Percentiles rank a stretch among this genome's conserved stretches.
phyloP scores from a whole-genome alignment of 2,329 filamentous ascomycete genomes.

The Exophiala bonariae region DNA sequence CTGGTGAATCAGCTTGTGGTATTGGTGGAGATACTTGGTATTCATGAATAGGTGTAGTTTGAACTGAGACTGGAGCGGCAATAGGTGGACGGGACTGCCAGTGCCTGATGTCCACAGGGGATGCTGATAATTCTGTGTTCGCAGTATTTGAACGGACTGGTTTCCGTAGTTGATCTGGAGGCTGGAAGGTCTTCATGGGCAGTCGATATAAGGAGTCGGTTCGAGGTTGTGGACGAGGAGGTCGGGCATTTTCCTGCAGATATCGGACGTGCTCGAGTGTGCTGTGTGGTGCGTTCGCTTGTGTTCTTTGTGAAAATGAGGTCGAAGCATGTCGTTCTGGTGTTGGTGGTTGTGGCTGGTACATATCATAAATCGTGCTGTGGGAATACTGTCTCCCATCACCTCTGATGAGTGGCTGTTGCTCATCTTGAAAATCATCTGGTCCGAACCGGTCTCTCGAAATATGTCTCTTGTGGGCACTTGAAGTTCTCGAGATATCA shows the following conservation, averaged over 20 bases:
- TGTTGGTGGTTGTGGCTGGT: constrained; percentile 8
- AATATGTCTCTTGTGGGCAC: constrained; percentile 9
- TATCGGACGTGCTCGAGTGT: constrained; percentile 16
- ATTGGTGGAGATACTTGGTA: too few species aligned
- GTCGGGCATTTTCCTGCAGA: constrained; percentile 19
- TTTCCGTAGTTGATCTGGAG: too few species aligned
- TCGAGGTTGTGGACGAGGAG: constrained; percentile 10
- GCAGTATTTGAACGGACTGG: too few species aligned
- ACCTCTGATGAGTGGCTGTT: background rate
- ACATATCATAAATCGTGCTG: constrained; percentile 22
- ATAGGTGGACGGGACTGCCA: too few species aligned
- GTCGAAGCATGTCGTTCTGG: constrained; percentile 10
- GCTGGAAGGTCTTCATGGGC: too few species aligned
- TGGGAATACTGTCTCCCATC: constrained; percentile 14
- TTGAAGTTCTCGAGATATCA: constrained; percentile 10
- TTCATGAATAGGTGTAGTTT: too few species aligned
- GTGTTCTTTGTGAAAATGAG: constrained; percentile 16
- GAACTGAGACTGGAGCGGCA: too few species aligned
- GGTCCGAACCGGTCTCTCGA: constrained; percentile 20
- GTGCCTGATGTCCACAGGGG: too few species aligned
- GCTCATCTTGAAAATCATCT: constrained; percentile 18
- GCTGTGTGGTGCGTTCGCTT: constrained; percentile 8
- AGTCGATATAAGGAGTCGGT: constrained; percentile 8
- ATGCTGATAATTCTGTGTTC: too few species aligned
- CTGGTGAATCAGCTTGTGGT: too few species aligned